Evolutionary conservation across 2,329 filamentous ascomycete genomes (phyloP), one percentile per base, ranked within the genome.

Genomic region (Biscogniauxia mediterranea): DNA sequence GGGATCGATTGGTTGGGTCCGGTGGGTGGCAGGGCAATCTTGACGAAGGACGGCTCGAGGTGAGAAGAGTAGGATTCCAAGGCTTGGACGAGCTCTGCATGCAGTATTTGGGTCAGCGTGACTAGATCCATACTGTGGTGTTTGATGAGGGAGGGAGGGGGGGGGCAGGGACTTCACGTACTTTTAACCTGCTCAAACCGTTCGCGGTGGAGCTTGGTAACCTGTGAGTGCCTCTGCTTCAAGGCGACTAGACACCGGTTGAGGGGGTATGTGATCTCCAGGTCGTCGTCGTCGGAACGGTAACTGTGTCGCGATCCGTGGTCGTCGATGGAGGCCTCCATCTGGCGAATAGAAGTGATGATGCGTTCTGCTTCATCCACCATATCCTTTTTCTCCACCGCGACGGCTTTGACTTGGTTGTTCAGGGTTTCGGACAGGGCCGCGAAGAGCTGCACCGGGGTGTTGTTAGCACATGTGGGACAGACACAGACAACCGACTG

Each of bases 1-100:
- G 93, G 86, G 49, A 96, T 83, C 13, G 88, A 88, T 53, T 91
- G 87, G 67, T 92, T 90, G 5, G 89, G 87, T 1, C 85, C 86
- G 2, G 90, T 93, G 0, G 94, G 94, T 1, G 95, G 95, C 6
- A 99, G 85, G 50, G 89, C 85, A 71, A 98, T 88, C 72, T 89
- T 86, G 66, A 98, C 85, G 74, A 98, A 98, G 2, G 89, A 89
- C 11, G 91, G 81, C 75, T 99, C 95, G 54, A 99, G 90, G 74
- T 98, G 95, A 9, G 92, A 96, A 1, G 95, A 96, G 75, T 98
- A 99, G 5, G 94, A 97, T 74, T 97, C 90, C 56, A 99, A 88
- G 3, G 94, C 94, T 77, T 96, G 88, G 23, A 93, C 93, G 66
- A 99, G 89, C 82, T 97, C 92, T 96, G 20, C n/a, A 56, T 96